These are phyloP conservation scores for Panaeolus cyanescens DNA, from an alignment of 768 basidiomycete genomes.

Conservation along the genomic window DNA sequence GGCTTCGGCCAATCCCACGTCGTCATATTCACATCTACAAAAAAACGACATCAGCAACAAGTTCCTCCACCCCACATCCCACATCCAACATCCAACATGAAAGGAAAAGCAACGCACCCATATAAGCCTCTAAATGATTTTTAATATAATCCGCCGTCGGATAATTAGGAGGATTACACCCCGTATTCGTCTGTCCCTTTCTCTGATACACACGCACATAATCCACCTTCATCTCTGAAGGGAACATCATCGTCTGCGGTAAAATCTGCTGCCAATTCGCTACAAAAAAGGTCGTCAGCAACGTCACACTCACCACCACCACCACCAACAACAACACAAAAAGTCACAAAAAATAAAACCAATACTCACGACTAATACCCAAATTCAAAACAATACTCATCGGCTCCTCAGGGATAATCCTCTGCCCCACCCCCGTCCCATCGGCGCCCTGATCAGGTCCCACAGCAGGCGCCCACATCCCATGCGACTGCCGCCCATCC, in stretches of 20 bases:
- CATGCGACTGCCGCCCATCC: slow-evolving; percentile 50
- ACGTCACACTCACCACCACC: background rate
- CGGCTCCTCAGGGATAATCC: slow-evolving; percentile 62
- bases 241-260: slow-evolving; percentile 60
- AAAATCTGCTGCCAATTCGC: slow-evolving; percentile 71
- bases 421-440: slow-evolving; percentile 55
- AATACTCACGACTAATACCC: slow-evolving; percentile 55
- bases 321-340: background rate
- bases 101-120: slow-evolving; percentile 41
- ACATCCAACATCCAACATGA: background rate
- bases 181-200: slow-evolving; percentile 54
- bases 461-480: slow-evolving; percentile 56
- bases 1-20: slow-evolving; percentile 44
- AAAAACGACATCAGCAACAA: slow-evolving; percentile 2
- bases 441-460: slow-evolving; percentile 35
- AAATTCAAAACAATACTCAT: slow-evolving; percentile 63
- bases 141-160: slow-evolving; percentile 70
- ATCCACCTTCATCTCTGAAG: slow-evolving; percentile 70
- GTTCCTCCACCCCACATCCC: background rate
- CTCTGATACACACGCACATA: slow-evolving; percentile 84
- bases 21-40: slow-evolving; percentile 43
- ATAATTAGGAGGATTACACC: slow-evolving; percentile 64
- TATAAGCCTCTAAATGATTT: slow-evolving; percentile 57
- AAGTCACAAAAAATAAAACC: background rate
- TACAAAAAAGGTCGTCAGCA: slow-evolving; percentile 15